Evolutionary conservation across 148 eudicot species (phyloP), one percentile per base, ranked within the genome.

Genomic region (Persicaria tinctoria): DNA sequence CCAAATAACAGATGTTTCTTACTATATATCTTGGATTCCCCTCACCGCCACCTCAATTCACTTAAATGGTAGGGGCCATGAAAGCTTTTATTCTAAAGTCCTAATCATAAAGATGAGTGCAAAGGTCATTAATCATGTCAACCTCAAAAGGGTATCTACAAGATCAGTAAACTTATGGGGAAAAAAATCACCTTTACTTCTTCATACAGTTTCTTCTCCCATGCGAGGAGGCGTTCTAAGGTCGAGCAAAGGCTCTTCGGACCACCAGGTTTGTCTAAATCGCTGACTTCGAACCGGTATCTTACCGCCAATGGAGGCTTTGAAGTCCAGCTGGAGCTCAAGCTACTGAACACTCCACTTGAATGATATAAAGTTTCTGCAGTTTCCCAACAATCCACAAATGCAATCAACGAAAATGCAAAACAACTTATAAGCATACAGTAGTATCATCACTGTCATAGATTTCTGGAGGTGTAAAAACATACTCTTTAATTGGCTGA

Each of bases 341-440:
- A 79, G 78, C 78, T 94, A 78, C 91, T 91, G 70, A 94, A 84
- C 74, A 94, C 83, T 59, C 98, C 97, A 78, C 92, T 91, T 6
- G 98, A 94, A 82, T 94, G 98, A 82, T 94, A 92, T 27, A 94
- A 91, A 17, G 97, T 94, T 83, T 92, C 98, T 94, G 84, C 82
- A 85, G 75, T 71, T 73, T 75, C 54, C 20, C 0, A 49, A 71
- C 27, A 70, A 59, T 20, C 41, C 41, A 20, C 12, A 18, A 7
- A 18, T 5, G 11, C 64, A 17, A 76, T 49, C 48, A 74, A 75
- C 50, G 60, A 47, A 75, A 63, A 41, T 8, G 7, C 5, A 72
- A 6, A 14, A 50, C 18, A 72, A 20, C 32, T 38, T 10, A 32
- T 32, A 72, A 72, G 14, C 3, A 50, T 41, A 14, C 27, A 50